These are phyloP conservation scores for Neurospora tetrasperma DNA, from an alignment of 495 filamentous ascomycete species.

Conservation along the genomic window DNA sequence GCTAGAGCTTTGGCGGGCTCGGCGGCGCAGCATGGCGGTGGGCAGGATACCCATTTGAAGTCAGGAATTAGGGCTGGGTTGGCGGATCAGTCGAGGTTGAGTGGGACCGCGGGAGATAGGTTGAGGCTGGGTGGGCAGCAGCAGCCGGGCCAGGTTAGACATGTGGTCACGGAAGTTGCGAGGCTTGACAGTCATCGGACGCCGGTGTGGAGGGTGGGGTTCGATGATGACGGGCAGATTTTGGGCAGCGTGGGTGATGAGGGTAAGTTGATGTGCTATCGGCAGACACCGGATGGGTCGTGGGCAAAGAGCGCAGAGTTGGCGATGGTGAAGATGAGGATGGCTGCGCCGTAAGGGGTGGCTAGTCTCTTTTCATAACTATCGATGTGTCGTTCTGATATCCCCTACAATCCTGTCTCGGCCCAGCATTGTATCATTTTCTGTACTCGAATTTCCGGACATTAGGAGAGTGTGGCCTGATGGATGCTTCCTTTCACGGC, in stretches of 20 bases:
- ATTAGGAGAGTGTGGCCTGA: not conserved
- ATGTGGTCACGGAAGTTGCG: slow-evolving; percentile 39
- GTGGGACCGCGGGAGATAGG: not conserved
- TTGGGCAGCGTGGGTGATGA: slow-evolving; percentile 51
- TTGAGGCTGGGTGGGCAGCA: not conserved
- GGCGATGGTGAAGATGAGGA: slow-evolving; percentile 40
- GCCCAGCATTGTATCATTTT: not conserved
- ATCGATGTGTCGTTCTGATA: not conserved
- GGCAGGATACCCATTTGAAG: slow-evolving; percentile 12
- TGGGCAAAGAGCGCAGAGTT: slow-evolving; percentile 48
- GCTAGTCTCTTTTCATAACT: too few relatives aligned
- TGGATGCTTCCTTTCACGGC: not conserved
- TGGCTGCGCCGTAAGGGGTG: slow-evolving; percentile 25
- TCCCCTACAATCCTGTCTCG: not conserved
- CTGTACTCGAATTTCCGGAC: not conserved
- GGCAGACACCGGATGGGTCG: slow-evolving; percentile 40
- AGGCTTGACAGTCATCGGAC: slow-evolving; percentile 43
- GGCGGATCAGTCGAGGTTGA: slow-evolving; percentile 36
- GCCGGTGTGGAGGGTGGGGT: slow-evolving; percentile 51
- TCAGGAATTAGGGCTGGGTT: slow-evolving; percentile 52
- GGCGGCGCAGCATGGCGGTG: not conserved
- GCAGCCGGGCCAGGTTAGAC: slow-evolving; percentile 35
- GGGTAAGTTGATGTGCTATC: slow-evolving; percentile 48
- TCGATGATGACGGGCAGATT: slow-evolving; percentile 52
- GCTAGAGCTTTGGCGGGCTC: not conserved